These are phyloP conservation scores for Eutypella sp. DNA, from an alignment of 2,329 filamentous ascomycete genomes.

Conservation along the genomic window DNA sequence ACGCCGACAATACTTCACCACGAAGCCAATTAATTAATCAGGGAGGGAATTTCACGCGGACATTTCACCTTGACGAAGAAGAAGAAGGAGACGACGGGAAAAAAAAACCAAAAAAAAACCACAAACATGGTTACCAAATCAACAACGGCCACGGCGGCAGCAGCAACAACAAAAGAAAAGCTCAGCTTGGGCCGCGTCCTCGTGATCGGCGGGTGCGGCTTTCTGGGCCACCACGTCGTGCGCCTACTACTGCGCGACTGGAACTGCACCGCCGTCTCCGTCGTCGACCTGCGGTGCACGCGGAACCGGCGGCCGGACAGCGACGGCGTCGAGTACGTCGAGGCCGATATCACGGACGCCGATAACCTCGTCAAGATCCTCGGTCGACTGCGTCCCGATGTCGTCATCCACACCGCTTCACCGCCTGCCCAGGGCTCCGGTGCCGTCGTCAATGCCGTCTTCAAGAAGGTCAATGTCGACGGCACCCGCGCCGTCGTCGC, in stretches of 20 bases:
- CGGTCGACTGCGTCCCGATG: constrained; percentile 62
- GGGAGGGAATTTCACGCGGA: too few species aligned
- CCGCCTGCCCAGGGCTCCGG: constrained; percentile 53
- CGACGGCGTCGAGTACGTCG: constrained; percentile 60
- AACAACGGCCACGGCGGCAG: constrained; percentile 4
- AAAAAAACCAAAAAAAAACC: background rate
- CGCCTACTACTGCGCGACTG: constrained; percentile 63
- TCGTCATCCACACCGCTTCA: constrained; percentile 88
- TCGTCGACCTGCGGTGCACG: constrained; percentile 67
- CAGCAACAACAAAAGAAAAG: constrained; percentile 25
- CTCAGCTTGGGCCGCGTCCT: constrained; percentile 62
- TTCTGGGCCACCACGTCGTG: constrained; percentile 79
- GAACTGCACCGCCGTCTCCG: constrained; percentile 54
- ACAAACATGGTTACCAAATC: background rate
- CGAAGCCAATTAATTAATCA: too few species aligned
- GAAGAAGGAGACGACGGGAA: too few species aligned
- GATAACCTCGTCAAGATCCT: constrained; percentile 60
- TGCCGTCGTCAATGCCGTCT: constrained; percentile 53
- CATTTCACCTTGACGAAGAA: too few species aligned
- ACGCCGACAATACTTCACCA: too few species aligned
- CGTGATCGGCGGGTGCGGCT: constrained; percentile 79
- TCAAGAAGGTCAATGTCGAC: constrained; percentile 81
- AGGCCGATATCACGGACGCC: constrained; percentile 71
- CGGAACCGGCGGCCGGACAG: constrained; percentile 59
- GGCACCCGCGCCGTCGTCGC: constrained; percentile 76